Percentiles rank a stretch among this genome's conserved stretches.
Evolutionary conservation across 805 yeast genomes (phyloP).

Genomic region (Candida manassasensis): DNA sequence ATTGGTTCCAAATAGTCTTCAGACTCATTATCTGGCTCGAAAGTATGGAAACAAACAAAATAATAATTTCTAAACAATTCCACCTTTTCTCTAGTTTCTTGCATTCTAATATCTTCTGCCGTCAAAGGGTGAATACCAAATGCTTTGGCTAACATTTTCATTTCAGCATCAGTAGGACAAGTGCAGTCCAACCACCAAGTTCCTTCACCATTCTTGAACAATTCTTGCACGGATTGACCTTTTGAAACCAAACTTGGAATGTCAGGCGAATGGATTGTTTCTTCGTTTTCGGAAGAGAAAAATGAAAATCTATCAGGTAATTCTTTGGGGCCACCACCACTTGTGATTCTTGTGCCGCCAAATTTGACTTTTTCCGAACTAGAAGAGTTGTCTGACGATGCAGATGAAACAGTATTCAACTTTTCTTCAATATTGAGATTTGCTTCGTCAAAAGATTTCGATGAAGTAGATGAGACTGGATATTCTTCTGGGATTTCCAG

Average conservation of each 20-base stretch:
- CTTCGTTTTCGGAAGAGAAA: conserved; percentile 76
- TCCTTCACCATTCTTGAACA: conserved; percentile 67
- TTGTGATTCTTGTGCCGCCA: conserved; percentile 33
- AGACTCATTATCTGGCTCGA: conserved; percentile 76
- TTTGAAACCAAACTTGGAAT: conserved; percentile 70
- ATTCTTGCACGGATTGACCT: conserved; percentile 58
- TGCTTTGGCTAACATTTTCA: conserved; percentile 87
- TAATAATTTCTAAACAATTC: conserved; percentile 89
- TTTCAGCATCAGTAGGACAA: conserved; percentile 92
- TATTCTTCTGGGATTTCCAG: conserved; percentile 1
- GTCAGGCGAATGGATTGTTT: conserved; percentile 86
- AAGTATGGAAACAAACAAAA: conserved; percentile 95
- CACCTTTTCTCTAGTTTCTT: conserved; percentile 93
- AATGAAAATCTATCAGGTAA: conserved; percentile 78
- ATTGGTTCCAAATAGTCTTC: conserved; percentile 82
- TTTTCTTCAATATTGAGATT: conserved; percentile 7
- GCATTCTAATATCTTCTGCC: conserved; percentile 88
- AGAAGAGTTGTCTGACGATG: conserved; percentile 6
- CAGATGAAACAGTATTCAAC: conserved; percentile 18
- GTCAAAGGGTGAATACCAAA: conserved; percentile 96
- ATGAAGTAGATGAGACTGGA: conserved; percentile 3
- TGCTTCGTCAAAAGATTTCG: not conserved
- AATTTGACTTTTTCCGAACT: conserved; percentile 34
- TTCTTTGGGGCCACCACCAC: conserved; percentile 12
- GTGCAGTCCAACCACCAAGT: conserved; percentile 96